A percentile compares a stretch with the other conserved stretches of the same genome.
These are phyloP conservation scores for Pisolithus tinctorius DNA, from an alignment of 768 basidiomycete genomes.

Conservation along the genomic window DNA sequence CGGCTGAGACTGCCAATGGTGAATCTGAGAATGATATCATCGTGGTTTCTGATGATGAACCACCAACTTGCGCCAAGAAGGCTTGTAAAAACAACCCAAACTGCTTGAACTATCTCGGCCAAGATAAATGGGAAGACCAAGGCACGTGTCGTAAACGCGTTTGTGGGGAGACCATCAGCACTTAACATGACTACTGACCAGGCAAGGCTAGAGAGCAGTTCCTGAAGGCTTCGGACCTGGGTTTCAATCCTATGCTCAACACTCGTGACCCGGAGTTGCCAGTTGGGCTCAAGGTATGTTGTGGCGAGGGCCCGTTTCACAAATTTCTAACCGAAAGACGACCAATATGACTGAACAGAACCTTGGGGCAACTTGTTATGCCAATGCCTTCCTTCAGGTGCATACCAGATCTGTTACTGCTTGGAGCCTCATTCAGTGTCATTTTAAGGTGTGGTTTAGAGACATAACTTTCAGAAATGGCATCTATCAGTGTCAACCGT, in stretches of 20 bases:
- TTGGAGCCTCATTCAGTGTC: conserved; percentile 2
- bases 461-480: conserved; percentile 74
- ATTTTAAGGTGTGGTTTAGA: conserved; percentile 80
- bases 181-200: conserved; percentile 21
- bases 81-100: conserved; percentile 71
- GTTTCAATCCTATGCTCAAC: conserved; percentile 45
- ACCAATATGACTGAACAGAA: conserved; percentile 64
- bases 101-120: conserved; percentile 85
- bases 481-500: conserved; percentile 71
- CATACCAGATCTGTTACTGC: conserved; percentile 5
- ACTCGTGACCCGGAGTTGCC: conserved; percentile 52
- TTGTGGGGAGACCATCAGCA: conserved; percentile 1
- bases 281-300: conserved; percentile 67
- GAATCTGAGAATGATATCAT: conserved; percentile 59
- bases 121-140: conserved; percentile 73
- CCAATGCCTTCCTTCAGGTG: conserved; percentile 91
- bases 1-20: conserved; percentile 23
- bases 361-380: conserved; percentile 95
- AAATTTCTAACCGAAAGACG: conserved; percentile 2
- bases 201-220: conserved; percentile 47
- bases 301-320: neutral
- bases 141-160: conserved; percentile 34
- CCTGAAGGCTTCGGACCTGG: conserved; percentile 45
- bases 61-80: conserved; percentile 49
- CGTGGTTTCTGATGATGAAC: conserved; percentile 64